Conservation (phyloP, 2,329 filamentous ascomycete genomes). For the Colletotrichum lupini region DNA sequence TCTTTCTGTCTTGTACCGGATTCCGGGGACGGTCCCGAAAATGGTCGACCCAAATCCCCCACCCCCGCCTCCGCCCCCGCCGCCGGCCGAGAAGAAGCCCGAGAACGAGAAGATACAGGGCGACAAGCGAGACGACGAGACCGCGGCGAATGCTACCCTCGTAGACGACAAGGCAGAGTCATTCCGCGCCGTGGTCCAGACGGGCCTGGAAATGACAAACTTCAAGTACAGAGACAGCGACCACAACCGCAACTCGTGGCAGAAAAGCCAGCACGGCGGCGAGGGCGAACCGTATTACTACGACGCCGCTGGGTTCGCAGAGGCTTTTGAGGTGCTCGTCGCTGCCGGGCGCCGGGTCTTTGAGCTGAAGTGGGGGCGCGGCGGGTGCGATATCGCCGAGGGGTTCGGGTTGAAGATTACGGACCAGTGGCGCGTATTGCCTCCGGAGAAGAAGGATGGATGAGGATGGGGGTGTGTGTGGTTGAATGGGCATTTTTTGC, state of each 20-base stretch:
- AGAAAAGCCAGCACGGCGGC: conserved; percentile 61
- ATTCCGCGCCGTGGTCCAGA: conserved; percentile 41
- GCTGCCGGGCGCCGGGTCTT: conserved; percentile 56
- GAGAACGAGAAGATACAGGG: conserved; percentile 1
- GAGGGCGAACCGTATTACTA: conserved; percentile 65
- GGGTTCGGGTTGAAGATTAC: conserved; percentile 49
- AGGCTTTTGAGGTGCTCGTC: conserved; percentile 56
- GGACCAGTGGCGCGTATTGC: conserved; percentile 59
- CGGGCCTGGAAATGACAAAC: conserved; percentile 48
- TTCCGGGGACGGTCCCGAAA: conserved; percentile 47
- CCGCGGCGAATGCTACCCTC: not conserved
- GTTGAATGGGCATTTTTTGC: not conserved
- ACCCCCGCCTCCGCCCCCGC: conserved; percentile 44
- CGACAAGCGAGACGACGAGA: not conserved
- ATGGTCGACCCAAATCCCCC: conserved; percentile 52
- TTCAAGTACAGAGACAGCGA: conserved; percentile 52
- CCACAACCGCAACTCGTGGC: conserved; percentile 62
- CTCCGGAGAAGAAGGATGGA: conserved; percentile 42
- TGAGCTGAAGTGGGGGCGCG: conserved; percentile 58
- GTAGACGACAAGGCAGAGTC: conserved; percentile 32
- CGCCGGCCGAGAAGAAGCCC: conserved; percentile 14
- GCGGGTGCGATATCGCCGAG: conserved; percentile 53
- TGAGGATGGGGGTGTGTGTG: not conserved
- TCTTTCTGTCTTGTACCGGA: conserved; percentile 57
- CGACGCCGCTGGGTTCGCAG: conserved; percentile 55